phyloP scores from a whole-genome alignment of 202 grass and related monocot genomes.

The Saccharum hybrid region DNA sequence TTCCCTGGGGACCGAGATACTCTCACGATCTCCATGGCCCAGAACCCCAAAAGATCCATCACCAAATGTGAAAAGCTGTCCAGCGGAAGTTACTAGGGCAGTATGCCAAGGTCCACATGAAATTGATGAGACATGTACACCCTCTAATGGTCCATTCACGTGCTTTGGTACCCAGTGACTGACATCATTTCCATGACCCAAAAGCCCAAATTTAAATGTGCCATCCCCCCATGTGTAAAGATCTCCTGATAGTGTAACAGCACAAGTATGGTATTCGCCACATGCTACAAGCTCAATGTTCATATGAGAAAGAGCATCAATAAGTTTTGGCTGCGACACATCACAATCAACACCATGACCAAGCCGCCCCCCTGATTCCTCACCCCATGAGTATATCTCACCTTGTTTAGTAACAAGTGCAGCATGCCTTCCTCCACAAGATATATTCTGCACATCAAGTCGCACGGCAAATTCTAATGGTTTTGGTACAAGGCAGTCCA shows the following conservation, averaged over 20 bases:
- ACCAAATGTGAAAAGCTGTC: constrained; percentile 98
- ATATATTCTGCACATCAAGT: constrained; percentile 97
- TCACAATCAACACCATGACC: constrained; percentile 96
- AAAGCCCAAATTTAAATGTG: constrained; percentile 83
- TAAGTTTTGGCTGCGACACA: constrained; percentile 88
- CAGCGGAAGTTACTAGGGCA: constrained; percentile 86
- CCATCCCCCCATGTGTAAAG: constrained; percentile 95
- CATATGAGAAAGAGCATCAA: constrained; percentile 85
- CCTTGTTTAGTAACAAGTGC: constrained; percentile 96
- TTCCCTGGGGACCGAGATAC: constrained; percentile 76
- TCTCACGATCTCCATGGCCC: constrained; percentile 79
- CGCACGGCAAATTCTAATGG: constrained; percentile 90
- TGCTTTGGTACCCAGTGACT: constrained; percentile 94
- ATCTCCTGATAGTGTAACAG: constrained; percentile 94
- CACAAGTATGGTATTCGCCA: constrained; percentile 94
- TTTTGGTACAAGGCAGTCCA: constrained; percentile 86
- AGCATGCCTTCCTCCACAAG: constrained; percentile 90
- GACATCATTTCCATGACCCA: constrained; percentile 92
- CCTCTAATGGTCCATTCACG: constrained; percentile 85
- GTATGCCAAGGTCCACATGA: constrained; percentile 99
- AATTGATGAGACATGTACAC: constrained; percentile 95
- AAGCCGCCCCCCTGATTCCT: constrained; percentile 96
- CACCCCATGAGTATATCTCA: constrained; percentile 97
- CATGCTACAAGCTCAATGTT: constrained; percentile 91
- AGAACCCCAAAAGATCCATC: constrained; percentile 97